Conservation (phyloP, 352 stramenopile species). For the Pythium volutum region DNA sequence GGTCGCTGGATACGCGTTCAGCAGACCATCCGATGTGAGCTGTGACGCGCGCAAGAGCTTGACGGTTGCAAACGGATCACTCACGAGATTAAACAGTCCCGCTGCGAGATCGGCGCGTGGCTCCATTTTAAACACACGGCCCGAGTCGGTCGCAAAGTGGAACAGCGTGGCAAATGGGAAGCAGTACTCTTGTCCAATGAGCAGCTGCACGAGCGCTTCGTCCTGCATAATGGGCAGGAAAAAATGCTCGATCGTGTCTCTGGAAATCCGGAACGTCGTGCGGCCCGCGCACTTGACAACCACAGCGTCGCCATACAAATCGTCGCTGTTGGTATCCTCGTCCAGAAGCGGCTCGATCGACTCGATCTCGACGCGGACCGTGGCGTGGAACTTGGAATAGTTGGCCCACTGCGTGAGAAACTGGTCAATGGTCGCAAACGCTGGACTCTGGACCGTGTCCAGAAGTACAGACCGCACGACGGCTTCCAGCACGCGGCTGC, state of each 20-base stretch:
- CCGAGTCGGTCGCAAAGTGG: constrained; percentile 42
- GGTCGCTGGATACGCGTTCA: constrained; percentile 41
- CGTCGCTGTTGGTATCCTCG: constrained; percentile 12
- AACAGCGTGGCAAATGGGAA: constrained; percentile 56
- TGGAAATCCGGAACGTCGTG: constrained; percentile 50
- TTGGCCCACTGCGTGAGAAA: constrained; percentile 59
- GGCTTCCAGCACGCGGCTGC: constrained; percentile 30
- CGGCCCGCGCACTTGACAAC: constrained; percentile 41
- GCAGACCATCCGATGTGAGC: constrained; percentile 45
- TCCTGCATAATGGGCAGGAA: constrained; percentile 54
- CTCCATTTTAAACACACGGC: constrained; percentile 50
- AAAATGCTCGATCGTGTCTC: constrained; percentile 62
- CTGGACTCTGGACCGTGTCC: constrained; percentile 47
- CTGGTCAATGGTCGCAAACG: constrained; percentile 45
- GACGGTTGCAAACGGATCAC: constrained; percentile 52
- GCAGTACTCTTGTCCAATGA: constrained; percentile 55
- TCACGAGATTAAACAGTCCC: constrained; percentile 50
- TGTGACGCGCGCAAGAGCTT: constrained; percentile 50
- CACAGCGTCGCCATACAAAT: constrained; percentile 27
- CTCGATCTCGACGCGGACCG: constrained; percentile 32
- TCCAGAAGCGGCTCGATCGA: constrained; percentile 38
- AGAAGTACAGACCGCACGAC: constrained; percentile 47
- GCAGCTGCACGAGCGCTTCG: constrained; percentile 55
- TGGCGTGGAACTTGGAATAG: constrained; percentile 59
- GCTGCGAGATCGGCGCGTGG: constrained; percentile 46